phyloP scores from a whole-genome alignment of 192 early-diverging fungal genomes.

The Diversispora epigaea region DNA sequence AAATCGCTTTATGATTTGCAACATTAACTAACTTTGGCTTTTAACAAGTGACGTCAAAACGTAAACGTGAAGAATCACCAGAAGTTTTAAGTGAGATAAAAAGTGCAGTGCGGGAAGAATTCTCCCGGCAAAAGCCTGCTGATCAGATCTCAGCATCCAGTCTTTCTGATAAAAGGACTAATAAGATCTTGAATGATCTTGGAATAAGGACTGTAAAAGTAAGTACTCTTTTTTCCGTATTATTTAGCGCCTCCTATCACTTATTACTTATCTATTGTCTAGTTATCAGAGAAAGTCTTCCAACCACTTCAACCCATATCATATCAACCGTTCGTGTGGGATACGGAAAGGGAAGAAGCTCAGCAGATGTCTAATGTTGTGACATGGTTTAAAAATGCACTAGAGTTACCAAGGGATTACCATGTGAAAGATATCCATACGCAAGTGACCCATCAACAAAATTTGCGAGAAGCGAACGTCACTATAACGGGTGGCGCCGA shows the following conservation, averaged over 20 bases:
- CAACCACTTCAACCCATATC: not conserved
- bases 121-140: not conserved
- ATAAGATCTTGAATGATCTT: slow-evolving; percentile 10
- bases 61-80: not conserved
- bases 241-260: not conserved
- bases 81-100: not conserved
- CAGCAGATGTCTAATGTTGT: slow-evolving; percentile 8
- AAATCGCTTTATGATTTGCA: not conserved
- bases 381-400: slow-evolving; percentile 10
- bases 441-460: not conserved
- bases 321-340: not conserved
- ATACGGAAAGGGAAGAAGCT: not conserved
- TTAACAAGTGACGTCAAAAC: not conserved
- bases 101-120: not conserved
- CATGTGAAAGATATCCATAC: not conserved
- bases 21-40: no score
- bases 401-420: not conserved
- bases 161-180: not conserved
- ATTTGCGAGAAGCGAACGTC: not conserved
- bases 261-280: slow-evolving; percentile 12
- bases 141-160: not conserved
- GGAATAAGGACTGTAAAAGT: not conserved
- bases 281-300: slow-evolving; percentile 10
- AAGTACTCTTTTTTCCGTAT: not conserved
- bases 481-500: not conserved